These are phyloP conservation scores for Trichomonas gallinae DNA, from an alignment of 208 protist species.

Conservation along the genomic window DNA sequence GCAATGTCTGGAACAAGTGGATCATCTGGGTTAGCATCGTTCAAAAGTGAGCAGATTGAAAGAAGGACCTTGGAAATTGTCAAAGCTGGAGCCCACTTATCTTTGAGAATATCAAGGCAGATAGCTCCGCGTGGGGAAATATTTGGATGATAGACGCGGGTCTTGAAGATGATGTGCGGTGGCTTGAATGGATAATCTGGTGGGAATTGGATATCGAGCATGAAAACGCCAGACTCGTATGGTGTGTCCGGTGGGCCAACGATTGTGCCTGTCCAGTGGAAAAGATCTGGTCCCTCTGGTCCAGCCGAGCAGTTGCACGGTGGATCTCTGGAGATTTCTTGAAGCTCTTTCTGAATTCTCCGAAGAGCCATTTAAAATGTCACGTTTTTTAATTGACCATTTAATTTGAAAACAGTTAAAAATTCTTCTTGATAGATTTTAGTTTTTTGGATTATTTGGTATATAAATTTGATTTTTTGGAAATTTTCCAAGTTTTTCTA, in stretches of 20 bases:
- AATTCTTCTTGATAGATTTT: neutral
- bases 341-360: conserved; percentile 48
- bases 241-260: conserved; percentile 64
- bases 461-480: too few species aligned
- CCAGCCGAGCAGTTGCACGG: conserved; percentile 49
- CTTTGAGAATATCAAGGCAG: conserved; percentile 93
- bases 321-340: conserved; percentile 43
- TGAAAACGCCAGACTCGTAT: conserved; percentile 88
- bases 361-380: conserved; percentile 32
- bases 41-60: conserved; percentile 94
- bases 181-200: conserved; percentile 72
- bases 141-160: conserved; percentile 69
- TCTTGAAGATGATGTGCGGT: conserved; percentile 51
- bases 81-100: conserved; percentile 81
- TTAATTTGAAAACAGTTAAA: neutral
- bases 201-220: conserved; percentile 93
- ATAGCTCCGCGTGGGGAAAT: conserved; percentile 86
- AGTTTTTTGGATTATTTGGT: too few species aligned
- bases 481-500: too few species aligned
- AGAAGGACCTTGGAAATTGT: conserved; percentile 95
- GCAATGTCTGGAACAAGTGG: conserved; percentile 36
- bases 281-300: conserved; percentile 45
- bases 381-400: neutral
- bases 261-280: conserved; percentile 58
- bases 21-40: conserved; percentile 97